A percentile compares a stretch with the other conserved stretches of the same genome.
phyloP scores from a whole-genome alignment of 2,329 filamentous ascomycete genomes.

The Colletotrichum phormii region DNA sequence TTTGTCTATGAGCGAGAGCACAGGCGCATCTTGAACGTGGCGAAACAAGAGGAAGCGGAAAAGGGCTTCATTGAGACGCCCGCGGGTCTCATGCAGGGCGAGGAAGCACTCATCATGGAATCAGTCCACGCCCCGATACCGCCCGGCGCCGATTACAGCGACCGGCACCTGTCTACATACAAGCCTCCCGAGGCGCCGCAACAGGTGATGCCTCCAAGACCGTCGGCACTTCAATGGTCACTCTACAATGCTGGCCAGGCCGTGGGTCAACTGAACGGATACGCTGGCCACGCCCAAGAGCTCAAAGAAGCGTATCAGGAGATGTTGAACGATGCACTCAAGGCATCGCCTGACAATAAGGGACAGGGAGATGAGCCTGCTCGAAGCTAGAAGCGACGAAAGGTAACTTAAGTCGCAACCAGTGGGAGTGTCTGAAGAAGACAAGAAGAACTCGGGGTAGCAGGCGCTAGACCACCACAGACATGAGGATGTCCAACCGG shows the following conservation, averaged over 20 bases:
- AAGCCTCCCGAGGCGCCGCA: neutral
- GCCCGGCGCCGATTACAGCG: conserved; percentile 10
- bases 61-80: conserved; percentile 7
- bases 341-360: neutral
- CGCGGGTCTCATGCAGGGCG: neutral
- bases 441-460: neutral
- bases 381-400: neutral
- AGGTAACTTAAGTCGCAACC: neutral
- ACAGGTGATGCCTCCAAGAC: conserved; percentile 2
- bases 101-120: conserved; percentile 11
- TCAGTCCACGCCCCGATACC: conserved; percentile 19
- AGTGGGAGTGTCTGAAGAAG: neutral
- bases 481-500: neutral
- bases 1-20: conserved; percentile 49
- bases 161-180: conserved; percentile 19
- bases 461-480: neutral
- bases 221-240: conserved; percentile 34
- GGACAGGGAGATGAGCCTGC: neutral
- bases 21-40: conserved; percentile 42
- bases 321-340: conserved; percentile 34
- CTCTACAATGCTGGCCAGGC: conserved; percentile 38
- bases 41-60: conserved; percentile 31
- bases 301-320: conserved; percentile 38
- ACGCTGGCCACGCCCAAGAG: conserved; percentile 39
- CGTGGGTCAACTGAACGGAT: conserved; percentile 38